Evolutionary conservation across 2,329 filamentous ascomycete genomes (phyloP), one percentile per base, ranked within the genome.

Genomic region (Xylaria sp.): DNA sequence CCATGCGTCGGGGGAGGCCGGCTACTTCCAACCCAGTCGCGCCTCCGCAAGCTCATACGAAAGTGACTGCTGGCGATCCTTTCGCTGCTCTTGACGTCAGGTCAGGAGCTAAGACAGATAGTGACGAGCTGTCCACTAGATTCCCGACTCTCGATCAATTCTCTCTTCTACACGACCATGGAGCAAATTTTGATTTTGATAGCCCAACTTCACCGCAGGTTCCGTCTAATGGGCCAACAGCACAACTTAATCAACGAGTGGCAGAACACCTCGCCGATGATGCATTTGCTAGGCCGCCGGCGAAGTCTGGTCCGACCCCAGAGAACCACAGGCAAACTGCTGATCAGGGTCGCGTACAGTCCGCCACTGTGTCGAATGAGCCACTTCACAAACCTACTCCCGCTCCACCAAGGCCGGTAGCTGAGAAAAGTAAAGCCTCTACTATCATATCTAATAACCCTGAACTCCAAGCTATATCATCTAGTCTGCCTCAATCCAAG

Each of bases 61-160:
- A 90, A 70, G 89, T 90, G 48, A 87, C 89, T 1, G 85, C 86
- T 30, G 89, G 87, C 55, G 96, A 99, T 78, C 96, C 96, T 0
- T 99, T 98, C 78, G 93, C 93, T 20, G 93, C 93, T 0, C 85
- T 99, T 30, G 96, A 99, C 78, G 87, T 91, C 2, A 90, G 87
- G 65, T 82, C 85, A 39, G 79, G 81, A 70, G 72, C 83, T 72
- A 75, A 82, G 28, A 82, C 82, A 8, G 85, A 87, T 25, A 83
- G 85, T 2, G 96, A 98, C 72, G 95, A 98, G 76, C 83, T 97
- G 30, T 93, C 95, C 0, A 86, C 89, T 32, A 88, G 92, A 60
- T 99, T 97, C 73, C 96, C 96, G 0, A 94, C 93, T 6, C 84
- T 99, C 28, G 94, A 98, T 75, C 93, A 98, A 73, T 99, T 99